Evolutionary conservation across 495 filamentous ascomycete species (phyloP), one percentile per base, ranked within the genome.

Genomic region (Chaetomium tenue): DNA sequence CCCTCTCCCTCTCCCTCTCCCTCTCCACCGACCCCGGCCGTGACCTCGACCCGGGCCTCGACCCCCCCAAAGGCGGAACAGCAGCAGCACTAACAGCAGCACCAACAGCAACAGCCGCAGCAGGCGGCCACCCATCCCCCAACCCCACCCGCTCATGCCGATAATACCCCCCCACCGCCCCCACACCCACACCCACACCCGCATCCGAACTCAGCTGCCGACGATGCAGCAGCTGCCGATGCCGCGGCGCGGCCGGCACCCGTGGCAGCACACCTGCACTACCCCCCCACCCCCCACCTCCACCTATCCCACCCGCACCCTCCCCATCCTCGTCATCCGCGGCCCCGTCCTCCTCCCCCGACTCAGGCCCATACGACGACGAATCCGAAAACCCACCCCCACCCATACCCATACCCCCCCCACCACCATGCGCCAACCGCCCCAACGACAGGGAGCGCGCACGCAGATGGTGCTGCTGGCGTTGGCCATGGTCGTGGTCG

Each of bases 141-240:
- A 63, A n/a, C 8, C 65, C 63, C 1, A 63, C n/a, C n/a, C 58
- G 63, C 25, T 68, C 62, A 9, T 59, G 62, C 28, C 67, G 59
- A 47, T 71, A 69, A n/a, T 68, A 70, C 58, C 44, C 28, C 2
- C 26, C 6, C 16, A 16, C 26, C 26, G 52, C 6, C 16, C 1
- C 28, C 50, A 8, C 28, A 30, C 6, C 28, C 28, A 6, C 28
- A 30, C 6, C 28, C 28, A 2, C 28, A 30, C 28, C 28, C 28
- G 3, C 28, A 30, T 3, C 28, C 2, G 28, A 2, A 30, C 6
- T 6, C 28, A 3, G 3, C 28, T 3, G 28, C 2, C 28, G 13
- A 5, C 5, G 25, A 16, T 16, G 25, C 11, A 15, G 40, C 40
- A 15, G 16, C 18, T 18, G 13, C 0, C 5, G 40, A 11, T 16